Evolutionary conservation across 192 early-diverging fungal genomes (phyloP).

Genomic region (Phycomyces blakesleeanus): DNA sequence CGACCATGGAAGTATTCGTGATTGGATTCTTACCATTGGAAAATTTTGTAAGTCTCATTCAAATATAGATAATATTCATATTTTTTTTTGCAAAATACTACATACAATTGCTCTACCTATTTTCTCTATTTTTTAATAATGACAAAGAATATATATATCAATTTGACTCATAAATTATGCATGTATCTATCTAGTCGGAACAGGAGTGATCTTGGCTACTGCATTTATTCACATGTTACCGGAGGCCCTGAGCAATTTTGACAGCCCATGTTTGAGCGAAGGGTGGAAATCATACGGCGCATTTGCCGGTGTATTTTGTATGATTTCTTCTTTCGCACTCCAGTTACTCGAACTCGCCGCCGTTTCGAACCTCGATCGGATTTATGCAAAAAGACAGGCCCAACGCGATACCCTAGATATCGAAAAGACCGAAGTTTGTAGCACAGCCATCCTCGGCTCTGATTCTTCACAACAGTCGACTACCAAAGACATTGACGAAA

Average conservation of each 20-base stretch:
- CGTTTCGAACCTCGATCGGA: constrained; percentile 13
- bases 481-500: background rate
- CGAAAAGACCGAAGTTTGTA: background rate
- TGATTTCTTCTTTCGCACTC: constrained; percentile 30
- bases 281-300: constrained; percentile 26
- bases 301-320: constrained; percentile 32
- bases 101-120: too few species aligned
- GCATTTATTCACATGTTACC: constrained; percentile 74
- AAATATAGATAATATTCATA: background rate
- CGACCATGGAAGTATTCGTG: constrained; percentile 18
- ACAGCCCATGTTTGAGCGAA: constrained; percentile 30
- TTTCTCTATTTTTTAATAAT: too few species aligned
- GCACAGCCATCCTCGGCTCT: constrained; percentile 1
- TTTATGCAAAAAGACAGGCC: background rate
- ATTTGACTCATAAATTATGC: too few species aligned
- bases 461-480: background rate
- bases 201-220: constrained; percentile 71
- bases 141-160: too few species aligned
- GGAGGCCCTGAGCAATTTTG: constrained; percentile 35
- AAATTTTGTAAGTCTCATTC: constrained; percentile 30
- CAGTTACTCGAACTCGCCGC: constrained; percentile 34
- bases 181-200: constrained; percentile 40
- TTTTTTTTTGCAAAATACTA: too few species aligned
- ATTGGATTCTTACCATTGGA: constrained; percentile 24
- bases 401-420: background rate